Conservation (phyloP, 352 stramenopile species). For the Thraustochytrium striatum region DNA sequence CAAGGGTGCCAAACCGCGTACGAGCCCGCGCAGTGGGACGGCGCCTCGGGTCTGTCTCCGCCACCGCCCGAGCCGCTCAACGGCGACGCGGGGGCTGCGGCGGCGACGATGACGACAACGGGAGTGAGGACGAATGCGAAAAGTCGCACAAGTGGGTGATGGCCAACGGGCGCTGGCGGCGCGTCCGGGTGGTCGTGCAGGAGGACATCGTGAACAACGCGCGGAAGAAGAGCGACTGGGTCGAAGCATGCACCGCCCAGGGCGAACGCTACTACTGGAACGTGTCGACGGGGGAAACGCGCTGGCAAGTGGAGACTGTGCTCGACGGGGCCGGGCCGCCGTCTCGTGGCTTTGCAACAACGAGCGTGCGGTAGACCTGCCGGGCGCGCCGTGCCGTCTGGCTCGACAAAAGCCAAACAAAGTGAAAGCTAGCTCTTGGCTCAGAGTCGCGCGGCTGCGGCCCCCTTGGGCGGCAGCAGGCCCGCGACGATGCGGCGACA, state of each 20-base stretch:
- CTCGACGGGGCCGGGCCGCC: too few relatives aligned
- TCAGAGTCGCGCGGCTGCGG: too few relatives aligned
- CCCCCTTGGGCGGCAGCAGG: neutral
- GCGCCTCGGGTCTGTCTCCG: too few relatives aligned
- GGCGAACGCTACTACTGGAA: conserved; percentile 21
- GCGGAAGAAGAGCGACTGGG: conserved; percentile 26
- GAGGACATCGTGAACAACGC: conserved; percentile 12
- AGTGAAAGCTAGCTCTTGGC: too few relatives aligned
- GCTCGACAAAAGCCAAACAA: too few relatives aligned
- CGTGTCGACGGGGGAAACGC: neutral
- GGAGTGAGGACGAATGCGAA: neutral
- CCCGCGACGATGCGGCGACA: neutral
- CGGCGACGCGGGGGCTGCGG: too few relatives aligned
- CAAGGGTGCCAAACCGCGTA: neutral
- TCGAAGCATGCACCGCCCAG: conserved; percentile 7
- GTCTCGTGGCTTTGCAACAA: too few relatives aligned
- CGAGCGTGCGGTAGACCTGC: too few relatives aligned
- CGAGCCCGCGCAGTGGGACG: too few relatives aligned
- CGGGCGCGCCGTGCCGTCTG: too few relatives aligned
- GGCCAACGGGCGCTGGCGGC: conserved; percentile 26
- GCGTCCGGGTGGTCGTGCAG: conserved; percentile 24
- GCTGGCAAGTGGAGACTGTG: too few relatives aligned
- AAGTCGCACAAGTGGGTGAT: conserved; percentile 23
- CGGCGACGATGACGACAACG: neutral
- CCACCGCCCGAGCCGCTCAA: too few relatives aligned